Base-by-base conservation (phyloP, 2,329 filamentous ascomycete species). In the Neocatenulostroma microsporum region DNA sequence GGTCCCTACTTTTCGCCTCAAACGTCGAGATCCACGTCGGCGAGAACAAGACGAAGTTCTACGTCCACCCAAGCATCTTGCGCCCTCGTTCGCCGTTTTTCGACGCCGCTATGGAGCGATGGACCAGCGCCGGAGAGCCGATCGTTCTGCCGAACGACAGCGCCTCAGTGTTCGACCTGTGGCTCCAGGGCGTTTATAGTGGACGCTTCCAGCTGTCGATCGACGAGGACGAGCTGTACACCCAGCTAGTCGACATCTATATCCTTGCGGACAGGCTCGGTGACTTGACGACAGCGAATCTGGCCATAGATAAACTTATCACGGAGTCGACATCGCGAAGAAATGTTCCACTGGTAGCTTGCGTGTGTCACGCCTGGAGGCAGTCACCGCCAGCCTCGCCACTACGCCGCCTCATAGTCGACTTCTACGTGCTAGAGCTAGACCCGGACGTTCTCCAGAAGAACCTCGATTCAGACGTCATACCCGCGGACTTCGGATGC, bases 261-360 rank as follows among this genome's bases (percentile, higher is more conserved):
- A 7, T 37, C 7, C 28, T 37, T 7, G 34, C 38, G 2, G 38
- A 41, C 28, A 28, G 21, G 13, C 24, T 41, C 4, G 27, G 21
- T 11, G 38, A 41, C n/a, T 14, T 33, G 2, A 9, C n/a, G 7
- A 33, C 20, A 1, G 38, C 29, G 10, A 41, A 41, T 21, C 6
- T 9, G 8, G 13, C 17, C 18, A 34, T 34, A 7, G 31, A 34
- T 21, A 4, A n/a, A 4, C 3, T 34, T 21, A 10, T 25, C 8
- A n/a, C n/a, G n/a, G n/a, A n/a, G n/a, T n/a, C n/a, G n/a, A n/a
- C n/a, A n/a, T n/a, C n/a, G n/a, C n/a, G n/a, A n/a, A n/a, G n/a
- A n/a, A n/a, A n/a, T n/a, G n/a, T n/a, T n/a, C n/a, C n/a, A n/a
- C n/a, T n/a, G n/a, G n/a, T n/a, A n/a, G n/a, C n/a, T n/a, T n/a